These are phyloP conservation scores for Grigorovia jiainica DNA, from an alignment of 805 yeast species.

Conservation along the genomic window DNA sequence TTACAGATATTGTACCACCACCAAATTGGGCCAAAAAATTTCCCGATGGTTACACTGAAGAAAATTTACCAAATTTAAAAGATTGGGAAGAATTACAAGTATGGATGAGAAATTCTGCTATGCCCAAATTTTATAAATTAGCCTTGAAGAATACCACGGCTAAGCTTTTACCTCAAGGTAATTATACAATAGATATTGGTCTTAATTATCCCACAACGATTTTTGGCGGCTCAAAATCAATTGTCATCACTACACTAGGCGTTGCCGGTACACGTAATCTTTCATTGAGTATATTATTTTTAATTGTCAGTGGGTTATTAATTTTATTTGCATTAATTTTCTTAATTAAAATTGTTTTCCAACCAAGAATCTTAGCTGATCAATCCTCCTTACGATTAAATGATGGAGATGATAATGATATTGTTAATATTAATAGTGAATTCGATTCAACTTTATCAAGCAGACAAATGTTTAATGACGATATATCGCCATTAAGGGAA, in stretches of 20 bases:
- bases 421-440: slow-evolving; percentile 2
- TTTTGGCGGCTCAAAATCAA: slow-evolving; percentile 83
- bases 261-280: slow-evolving; percentile 83
- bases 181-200: slow-evolving; percentile 57
- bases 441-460: not conserved
- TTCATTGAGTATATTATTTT: slow-evolving; percentile 74
- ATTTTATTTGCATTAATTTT: slow-evolving; percentile 65
- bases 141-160: slow-evolving; percentile 62
- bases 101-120: slow-evolving; percentile 91
- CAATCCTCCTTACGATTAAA: slow-evolving; percentile 52
- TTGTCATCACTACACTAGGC: slow-evolving; percentile 73
- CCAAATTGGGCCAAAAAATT: slow-evolving; percentile 68
- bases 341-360: slow-evolving; percentile 68
- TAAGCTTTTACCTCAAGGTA: slow-evolving; percentile 47
- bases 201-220: slow-evolving; percentile 72
- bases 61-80: slow-evolving; percentile 59
- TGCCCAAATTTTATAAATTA: slow-evolving; percentile 79
- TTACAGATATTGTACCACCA: slow-evolving; percentile 64
- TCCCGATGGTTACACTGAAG: slow-evolving; percentile 66
- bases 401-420: slow-evolving; percentile 6
- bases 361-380: slow-evolving; percentile 80
- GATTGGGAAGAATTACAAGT: slow-evolving; percentile 66
- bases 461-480: slow-evolving; percentile 3
- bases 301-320: slow-evolving; percentile 74
- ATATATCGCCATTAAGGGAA: slow-evolving; percentile 12